A percentile compares a stretch with the other conserved stretches of the same genome.
These are phyloP conservation scores for Puccinia horiana DNA, from an alignment of 1,284 basidiomycete species.

Conservation along the genomic window DNA sequence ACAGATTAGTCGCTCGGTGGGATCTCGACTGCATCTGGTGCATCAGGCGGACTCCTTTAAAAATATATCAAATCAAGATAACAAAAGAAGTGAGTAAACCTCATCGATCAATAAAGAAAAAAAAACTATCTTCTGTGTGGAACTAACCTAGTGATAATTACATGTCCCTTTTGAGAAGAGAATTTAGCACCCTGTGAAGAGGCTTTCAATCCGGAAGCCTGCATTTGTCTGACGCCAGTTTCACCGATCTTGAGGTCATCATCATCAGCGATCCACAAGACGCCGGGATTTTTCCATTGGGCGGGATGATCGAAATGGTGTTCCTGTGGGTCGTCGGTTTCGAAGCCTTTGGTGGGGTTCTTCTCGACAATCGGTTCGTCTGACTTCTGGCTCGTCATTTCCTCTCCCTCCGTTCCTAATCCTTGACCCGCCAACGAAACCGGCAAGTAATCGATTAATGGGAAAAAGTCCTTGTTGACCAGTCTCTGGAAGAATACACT, in stretches of 20 bases:
- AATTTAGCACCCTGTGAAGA: conserved; percentile 67
- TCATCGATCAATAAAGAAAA: background rate
- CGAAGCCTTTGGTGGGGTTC: background rate
- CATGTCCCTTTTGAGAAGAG: conserved; percentile 62
- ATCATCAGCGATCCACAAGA: conserved; percentile 78
- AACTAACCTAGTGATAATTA: conserved; percentile 41
- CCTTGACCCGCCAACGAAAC: conserved; percentile 30
- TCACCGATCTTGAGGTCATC: conserved; percentile 66
- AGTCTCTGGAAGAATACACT: conserved; percentile 29
- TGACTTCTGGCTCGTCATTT: background rate
- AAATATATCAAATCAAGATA: background rate
- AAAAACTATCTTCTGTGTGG: background rate
- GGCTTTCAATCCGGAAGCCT: conserved; percentile 66
- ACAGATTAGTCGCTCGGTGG: conserved; percentile 30
- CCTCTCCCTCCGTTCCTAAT: background rate
- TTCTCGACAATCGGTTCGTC: conserved; percentile 39
- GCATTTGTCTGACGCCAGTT: conserved; percentile 68
- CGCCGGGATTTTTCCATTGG: conserved; percentile 60
- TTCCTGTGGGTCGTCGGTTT: background rate
- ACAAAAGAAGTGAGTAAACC: background rate
- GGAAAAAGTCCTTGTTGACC: conserved; percentile 30
- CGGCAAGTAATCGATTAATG: conserved; percentile 44
- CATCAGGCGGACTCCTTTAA: conserved; percentile 37
- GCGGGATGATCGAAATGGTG: conserved; percentile 55
- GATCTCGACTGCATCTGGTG: conserved; percentile 25